Conservation (phyloP, 257 asterid genomes). For the Jaltomata sinuosa region DNA sequence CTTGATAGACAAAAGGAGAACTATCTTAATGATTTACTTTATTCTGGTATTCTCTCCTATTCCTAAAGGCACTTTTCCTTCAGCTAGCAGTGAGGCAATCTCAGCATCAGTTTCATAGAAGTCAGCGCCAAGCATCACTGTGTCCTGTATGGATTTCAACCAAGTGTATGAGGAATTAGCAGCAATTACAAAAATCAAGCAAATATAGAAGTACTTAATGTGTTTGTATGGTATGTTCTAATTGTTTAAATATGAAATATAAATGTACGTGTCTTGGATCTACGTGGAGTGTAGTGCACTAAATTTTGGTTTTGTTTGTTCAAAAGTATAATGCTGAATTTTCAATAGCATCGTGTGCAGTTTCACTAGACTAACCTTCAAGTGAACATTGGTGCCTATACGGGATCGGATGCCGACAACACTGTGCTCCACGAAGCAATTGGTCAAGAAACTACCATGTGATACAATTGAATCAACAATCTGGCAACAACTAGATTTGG, state of each 20-base stretch:
- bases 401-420: conserved; percentile 88
- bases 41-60: conserved; percentile 94
- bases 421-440: conserved; percentile 79
- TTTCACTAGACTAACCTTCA: conserved; percentile 38
- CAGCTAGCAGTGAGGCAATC: conserved; percentile 50
- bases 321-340: not conserved
- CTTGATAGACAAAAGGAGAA: not conserved
- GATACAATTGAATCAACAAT: conserved; percentile 84
- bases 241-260: not conserved
- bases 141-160: conserved; percentile 42
- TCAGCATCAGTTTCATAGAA: conserved; percentile 83
- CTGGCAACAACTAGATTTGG: conserved; percentile 25
- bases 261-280: not conserved
- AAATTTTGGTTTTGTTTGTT: not conserved
- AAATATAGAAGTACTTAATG: not conserved
- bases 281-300: not conserved
- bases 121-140: conserved; percentile 97
- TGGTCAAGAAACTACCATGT: conserved; percentile 83
- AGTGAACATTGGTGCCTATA: conserved; percentile 64
- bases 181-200: not conserved
- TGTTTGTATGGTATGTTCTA: not conserved
- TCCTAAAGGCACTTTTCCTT: conserved; percentile 82
- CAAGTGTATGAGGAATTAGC: not conserved
- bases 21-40: conserved; percentile 30
- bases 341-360: not conserved